phyloP scores from a whole-genome alignment of 2,329 filamentous ascomycete species.

The Aspergillus latus region DNA sequence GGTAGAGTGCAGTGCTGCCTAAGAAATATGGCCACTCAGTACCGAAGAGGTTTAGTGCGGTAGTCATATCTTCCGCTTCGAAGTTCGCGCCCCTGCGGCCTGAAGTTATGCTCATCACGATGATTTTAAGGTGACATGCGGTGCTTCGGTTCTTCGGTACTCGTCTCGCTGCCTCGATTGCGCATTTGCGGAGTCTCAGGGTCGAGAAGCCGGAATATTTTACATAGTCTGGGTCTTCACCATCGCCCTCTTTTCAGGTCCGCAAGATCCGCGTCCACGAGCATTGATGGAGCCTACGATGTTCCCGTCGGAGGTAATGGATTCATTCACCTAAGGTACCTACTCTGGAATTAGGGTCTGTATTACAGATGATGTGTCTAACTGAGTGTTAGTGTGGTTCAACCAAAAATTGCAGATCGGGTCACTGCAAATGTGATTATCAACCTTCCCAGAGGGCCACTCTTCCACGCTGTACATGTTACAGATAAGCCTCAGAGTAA shows the following conservation, averaged over 20 bases:
- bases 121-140: not conserved
- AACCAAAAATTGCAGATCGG: slow-evolving; percentile 9
- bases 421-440: slow-evolving; percentile 34
- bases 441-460: slow-evolving; percentile 39
- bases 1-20: not conserved
- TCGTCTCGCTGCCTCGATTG: not conserved
- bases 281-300: not conserved
- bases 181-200: not conserved
- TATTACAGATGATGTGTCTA: not conserved
- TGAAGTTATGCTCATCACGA: not conserved
- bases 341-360: not conserved
- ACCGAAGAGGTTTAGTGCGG: not conserved
- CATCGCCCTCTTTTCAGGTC: not conserved
- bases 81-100: not conserved
- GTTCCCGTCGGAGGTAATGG: slow-evolving; percentile 34
- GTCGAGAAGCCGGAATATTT: not conserved
- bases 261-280: slow-evolving; percentile 1
- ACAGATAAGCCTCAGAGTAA: not conserved
- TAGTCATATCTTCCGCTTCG: not conserved
- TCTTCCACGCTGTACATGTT: slow-evolving; percentile 19
- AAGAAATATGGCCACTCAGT: not conserved
- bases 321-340: slow-evolving; percentile 28
- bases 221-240: not conserved
- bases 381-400: slow-evolving; percentile 23
- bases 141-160: not conserved